phyloP scores from a whole-genome alignment of 2,329 filamentous ascomycete species.

The Geosmithia putterillii region DNA sequence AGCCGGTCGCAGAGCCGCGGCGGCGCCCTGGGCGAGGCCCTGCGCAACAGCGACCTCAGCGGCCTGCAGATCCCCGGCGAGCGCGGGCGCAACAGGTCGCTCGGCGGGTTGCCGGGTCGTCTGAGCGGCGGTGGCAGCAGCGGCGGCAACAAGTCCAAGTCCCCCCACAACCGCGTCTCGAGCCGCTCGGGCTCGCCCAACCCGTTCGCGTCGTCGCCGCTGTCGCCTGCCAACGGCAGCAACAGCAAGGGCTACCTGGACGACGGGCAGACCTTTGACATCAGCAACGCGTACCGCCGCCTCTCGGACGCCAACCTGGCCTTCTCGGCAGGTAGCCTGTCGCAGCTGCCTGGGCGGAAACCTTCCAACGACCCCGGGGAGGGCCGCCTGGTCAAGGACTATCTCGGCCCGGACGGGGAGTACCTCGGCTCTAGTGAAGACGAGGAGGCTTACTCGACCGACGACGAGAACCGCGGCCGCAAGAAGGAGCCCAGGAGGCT shows the following conservation, averaged over 20 bases:
- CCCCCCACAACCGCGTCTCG: constrained; percentile 34
- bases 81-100: constrained; percentile 25
- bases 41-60: constrained; percentile 37
- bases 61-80: constrained; percentile 36
- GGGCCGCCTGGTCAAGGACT: constrained; percentile 56
- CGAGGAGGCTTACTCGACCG: constrained; percentile 49
- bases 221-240: too few relatives aligned
- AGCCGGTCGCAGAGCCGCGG: constrained; percentile 16
- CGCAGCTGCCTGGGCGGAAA: constrained; percentile 48
- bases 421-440: constrained; percentile 60
- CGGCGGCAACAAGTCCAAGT: constrained; percentile 33
- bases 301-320: constrained; percentile 61
- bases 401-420: constrained; percentile 52
- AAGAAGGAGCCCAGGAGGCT: constrained; percentile 37
- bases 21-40: constrained; percentile 36
- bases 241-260: constrained; percentile 36
- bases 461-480: constrained; percentile 56
- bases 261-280: constrained; percentile 51
- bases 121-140: constrained; percentile 4
- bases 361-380: constrained; percentile 24
- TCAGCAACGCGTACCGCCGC: constrained; percentile 56
- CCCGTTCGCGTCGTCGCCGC: constrained; percentile 10
- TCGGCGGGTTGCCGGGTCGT: constrained; percentile 12
- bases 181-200: constrained; percentile 25
- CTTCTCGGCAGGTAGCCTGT: constrained; percentile 49